These are phyloP conservation scores for Geotrichum carabidarum DNA, from an alignment of 1,139 yeast species.

Conservation along the genomic window DNA sequence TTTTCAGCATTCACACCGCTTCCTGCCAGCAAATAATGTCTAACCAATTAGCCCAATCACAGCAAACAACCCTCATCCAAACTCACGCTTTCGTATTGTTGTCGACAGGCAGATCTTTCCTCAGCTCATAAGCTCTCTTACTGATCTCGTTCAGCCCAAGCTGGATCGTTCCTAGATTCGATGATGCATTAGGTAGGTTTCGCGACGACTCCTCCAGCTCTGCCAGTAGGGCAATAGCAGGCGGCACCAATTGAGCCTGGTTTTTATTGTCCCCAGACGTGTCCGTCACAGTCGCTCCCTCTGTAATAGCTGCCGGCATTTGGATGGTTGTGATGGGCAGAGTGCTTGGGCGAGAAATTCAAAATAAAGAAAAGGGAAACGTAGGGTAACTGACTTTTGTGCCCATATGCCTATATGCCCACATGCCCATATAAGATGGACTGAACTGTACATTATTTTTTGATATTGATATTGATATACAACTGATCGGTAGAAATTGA, in stretches of 20 bases:
- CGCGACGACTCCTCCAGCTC: constrained; percentile 69
- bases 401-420: no score
- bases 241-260: constrained; percentile 29
- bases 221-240: constrained; percentile 42
- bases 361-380: background rate
- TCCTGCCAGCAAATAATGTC: constrained; percentile 79
- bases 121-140: constrained; percentile 58
- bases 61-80: background rate
- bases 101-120: constrained; percentile 43
- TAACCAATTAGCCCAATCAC: constrained; percentile 5
- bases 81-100: constrained; percentile 67
- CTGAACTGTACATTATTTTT: no score
- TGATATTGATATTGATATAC: no score
- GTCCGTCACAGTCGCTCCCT: background rate
- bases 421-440: no score
- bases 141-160: constrained; percentile 73
- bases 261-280: background rate
- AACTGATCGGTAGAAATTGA: no score
- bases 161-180: constrained; percentile 67
- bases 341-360: background rate
- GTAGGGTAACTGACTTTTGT: constrained; percentile 4
- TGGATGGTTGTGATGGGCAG: background rate
- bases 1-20: constrained; percentile 88
- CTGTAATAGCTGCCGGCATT: constrained; percentile 2
- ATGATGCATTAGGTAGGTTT: constrained; percentile 59